Evolutionary conservation across 371 early-diverging fungal species (phyloP), one percentile per base, ranked within the genome.

Genomic region (Mucor lusitanicus): DNA sequence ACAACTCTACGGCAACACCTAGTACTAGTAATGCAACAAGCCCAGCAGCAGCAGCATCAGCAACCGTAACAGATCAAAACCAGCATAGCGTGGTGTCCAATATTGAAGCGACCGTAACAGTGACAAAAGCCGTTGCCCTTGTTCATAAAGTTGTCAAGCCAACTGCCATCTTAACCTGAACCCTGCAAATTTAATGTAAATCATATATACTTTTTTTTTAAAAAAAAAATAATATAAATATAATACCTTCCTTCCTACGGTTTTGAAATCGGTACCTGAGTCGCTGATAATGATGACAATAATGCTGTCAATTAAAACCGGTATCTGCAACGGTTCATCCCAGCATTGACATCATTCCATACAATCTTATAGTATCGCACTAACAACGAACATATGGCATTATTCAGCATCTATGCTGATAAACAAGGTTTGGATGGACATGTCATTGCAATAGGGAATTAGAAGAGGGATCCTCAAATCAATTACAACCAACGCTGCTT

Each of bases 311-410:
- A 27, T 53, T 53, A 27, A 25, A 53, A 23, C 23, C 40, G 53
- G 53, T 53, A 53, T 21, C 15, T 53, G 1, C 28, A 27, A 53
- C 53, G 53, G 53, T 19, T 9, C 33, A 19, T 46, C 46, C 27
- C 15, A n/a, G n/a, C n/a, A 25, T 53, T 53, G 53, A 53, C 53
- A 53, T 53, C 53, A 53, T 53, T 53, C 53, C 25, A 53, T 53
- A 13, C 17, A 25, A 50, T 50, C 25, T n/a, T n/a, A n/a, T n/a
- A n/a, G n/a, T 9, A 21, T 44, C 21, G 8, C 19, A 40, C 17
- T 40, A 40, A 6, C 3, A 40, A 6, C 3, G 17, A 4, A 21
- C 19, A 46, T 46, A 46, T n/a, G 11, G 4, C 9, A 46, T 46
- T 21, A 21, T 46, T 46, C n/a, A 46, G 46, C 46, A 46, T 21